Conservation (phyloP, 2,329 filamentous ascomycete species). For the Cytospora chrysosperma region DNA sequence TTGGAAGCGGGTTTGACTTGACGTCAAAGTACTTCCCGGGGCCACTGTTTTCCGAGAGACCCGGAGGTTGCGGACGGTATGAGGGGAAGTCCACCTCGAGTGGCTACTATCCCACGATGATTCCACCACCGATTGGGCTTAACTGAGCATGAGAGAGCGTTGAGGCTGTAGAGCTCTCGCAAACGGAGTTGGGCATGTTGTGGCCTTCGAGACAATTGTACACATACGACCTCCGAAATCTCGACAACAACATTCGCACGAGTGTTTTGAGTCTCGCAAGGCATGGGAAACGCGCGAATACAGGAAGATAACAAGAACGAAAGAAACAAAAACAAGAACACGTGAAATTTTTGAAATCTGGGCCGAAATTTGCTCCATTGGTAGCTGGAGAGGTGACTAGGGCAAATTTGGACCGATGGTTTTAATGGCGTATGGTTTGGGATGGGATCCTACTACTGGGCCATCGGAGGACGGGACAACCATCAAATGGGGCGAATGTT, state of each 20-base stretch:
- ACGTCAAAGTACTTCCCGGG: slow-evolving; percentile 46
- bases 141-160: slow-evolving; percentile 30
- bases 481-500: slow-evolving; percentile 6
- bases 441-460: slow-evolving; percentile 11
- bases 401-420: slow-evolving; percentile 17
- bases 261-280: not conserved
- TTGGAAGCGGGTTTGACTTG: slow-evolving; percentile 33
- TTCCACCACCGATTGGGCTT: slow-evolving; percentile 43
- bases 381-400: slow-evolving; percentile 1
- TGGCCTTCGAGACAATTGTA: not conserved
- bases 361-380: not conserved
- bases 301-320: not conserved
- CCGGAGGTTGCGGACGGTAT: slow-evolving; percentile 46
- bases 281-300: not conserved
- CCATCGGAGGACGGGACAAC: slow-evolving; percentile 17
- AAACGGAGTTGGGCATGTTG: not conserved
- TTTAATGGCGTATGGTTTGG: slow-evolving; percentile 24
- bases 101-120: slow-evolving; percentile 54
- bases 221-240: not conserved
- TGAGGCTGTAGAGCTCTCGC: not conserved
- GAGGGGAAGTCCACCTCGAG: slow-evolving; percentile 52
- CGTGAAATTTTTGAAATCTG: not conserved
- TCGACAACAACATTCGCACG: not conserved
- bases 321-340: not conserved
- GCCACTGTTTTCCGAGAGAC: slow-evolving; percentile 37